Base-by-base conservation (phyloP, 441 rosid genomes). In the Biscutella laevigata region DNA sequence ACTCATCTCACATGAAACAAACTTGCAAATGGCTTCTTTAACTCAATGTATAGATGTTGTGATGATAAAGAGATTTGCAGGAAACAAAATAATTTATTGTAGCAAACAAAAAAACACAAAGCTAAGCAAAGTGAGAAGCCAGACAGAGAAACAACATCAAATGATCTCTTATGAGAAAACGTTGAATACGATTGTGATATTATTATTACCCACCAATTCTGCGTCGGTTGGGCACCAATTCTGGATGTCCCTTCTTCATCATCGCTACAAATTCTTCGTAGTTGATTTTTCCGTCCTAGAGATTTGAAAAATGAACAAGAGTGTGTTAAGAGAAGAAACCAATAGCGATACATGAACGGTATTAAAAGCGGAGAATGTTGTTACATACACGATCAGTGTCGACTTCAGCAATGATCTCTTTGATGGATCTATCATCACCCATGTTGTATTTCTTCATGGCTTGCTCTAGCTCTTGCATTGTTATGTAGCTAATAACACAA, bases 241-340 rank as follows among this genome's bases (percentile, higher is more conserved):
- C 91, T 7, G 87, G 91, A 53, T 78, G 64, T 53, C 91, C 91
- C 44, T 80, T 83, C 68, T 69, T 74, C 87, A 83, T 83, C 91
- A 83, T 83, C 12, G 84, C 84, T 42, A 67, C 91, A 19, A 83
- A 83, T 73, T 83, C 91, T 4, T 83, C 86, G 22, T 83, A 80
- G 70, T 83, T 83, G 42, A 83, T 83, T 71, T 69, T 80, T 14
- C 86, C 90, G 30, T 83, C 90, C 90, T 83, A 15, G 2, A 25
- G 36, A 14, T 34, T 37, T 21, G 10, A n/a, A 43, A 2, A 4
- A 49, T 25, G 27, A n/a, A 33, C 3, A 28, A 44, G 37, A 13
- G 1, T 29, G 14, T 38, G 50, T 47, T 32, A 22, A 4, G 12
- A 53, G n/a, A n/a, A n/a, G n/a, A n/a, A n/a, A n/a, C n/a, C n/a